Evolutionary conservation across 225 moss, liverwort and hornwort species (phyloP), one percentile per base, ranked within the genome.

Genomic region (Polytrichum formosum): DNA sequence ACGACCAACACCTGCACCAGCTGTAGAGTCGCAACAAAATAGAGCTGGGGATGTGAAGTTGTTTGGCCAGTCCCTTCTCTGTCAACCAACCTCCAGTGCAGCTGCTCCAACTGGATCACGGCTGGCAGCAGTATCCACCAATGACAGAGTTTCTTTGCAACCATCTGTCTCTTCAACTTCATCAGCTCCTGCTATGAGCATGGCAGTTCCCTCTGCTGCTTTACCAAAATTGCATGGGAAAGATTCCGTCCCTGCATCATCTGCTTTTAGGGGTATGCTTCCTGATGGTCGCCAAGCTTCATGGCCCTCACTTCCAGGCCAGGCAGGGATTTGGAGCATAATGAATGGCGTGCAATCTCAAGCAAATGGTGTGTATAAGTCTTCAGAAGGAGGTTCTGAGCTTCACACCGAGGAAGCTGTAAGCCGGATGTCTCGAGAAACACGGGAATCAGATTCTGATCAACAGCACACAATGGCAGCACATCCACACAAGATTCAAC

Each of bases 51-150:
- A 98, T 83, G 91, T 98, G 81, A 98, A 98, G 80, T 74, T 98
- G 55, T 98, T 98, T 72, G 98, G 98, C 20, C 94, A 98, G 82
- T 98, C 98, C 54, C 94, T 98, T 72, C 84, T 98, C 60, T 91
- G 86, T 70, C 98, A 98, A 75, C 98, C 98, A n/a, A 78, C 82
- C 63, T 74, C 85, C 4, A 84, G 75, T 78, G 76, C 82, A 53
- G 63, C 77, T 60, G 78, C 70, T 77, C 89, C 66, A 81, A 86
- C 75, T 70, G 74, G 64, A 67, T 79, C 53, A 4, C 88, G 81
- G 55, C 55, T 67, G 63, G 56, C 81, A 71, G 37, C 61, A 20
- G 71, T 58, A 66, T 61, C 85, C 18, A 73, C 73, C 64, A 69
- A 66, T 26, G 86, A 81, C 56, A 80, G 81, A 71, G 70, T 56